These are phyloP conservation scores for Colletotrichum truncatum DNA, from an alignment of 2,329 filamentous ascomycete genomes.

Conservation along the genomic window DNA sequence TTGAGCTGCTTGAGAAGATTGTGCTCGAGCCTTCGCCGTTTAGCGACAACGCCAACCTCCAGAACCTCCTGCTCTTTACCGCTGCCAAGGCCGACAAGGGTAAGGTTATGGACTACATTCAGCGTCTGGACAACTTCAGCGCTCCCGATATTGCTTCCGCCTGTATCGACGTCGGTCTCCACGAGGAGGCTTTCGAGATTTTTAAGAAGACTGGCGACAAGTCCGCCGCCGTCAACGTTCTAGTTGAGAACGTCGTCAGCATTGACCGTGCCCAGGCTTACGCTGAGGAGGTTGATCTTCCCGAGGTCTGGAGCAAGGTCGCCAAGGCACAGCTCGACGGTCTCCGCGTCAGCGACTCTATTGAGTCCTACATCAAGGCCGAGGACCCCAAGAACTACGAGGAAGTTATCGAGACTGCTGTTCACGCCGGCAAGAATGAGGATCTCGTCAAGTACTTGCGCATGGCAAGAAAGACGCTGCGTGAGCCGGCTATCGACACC, in stretches of 20 bases:
- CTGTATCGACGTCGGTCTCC: constrained; percentile 93
- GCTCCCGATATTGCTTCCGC: constrained; percentile 92
- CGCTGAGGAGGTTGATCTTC: constrained; percentile 91
- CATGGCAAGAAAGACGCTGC: constrained; percentile 96
- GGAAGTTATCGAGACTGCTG: constrained; percentile 96
- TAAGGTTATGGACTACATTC: constrained; percentile 95
- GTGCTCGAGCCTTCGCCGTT: constrained; percentile 99
- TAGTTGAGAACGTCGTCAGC: constrained; percentile 96
- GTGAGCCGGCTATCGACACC: constrained; percentile 93
- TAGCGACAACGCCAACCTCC: constrained; percentile 95
- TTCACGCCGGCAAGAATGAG: constrained; percentile 95
- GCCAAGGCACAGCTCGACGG: constrained; percentile 98
- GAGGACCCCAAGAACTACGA: constrained; percentile 91
- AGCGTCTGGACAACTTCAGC: constrained; percentile 88
- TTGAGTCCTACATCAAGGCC: constrained; percentile 97
- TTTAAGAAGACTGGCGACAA: constrained; percentile 98
- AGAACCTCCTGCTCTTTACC: constrained; percentile 96
- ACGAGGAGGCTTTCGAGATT: constrained; percentile 97
- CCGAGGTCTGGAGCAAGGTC: constrained; percentile 98
- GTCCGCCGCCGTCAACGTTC: constrained; percentile 84
- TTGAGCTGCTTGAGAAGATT: constrained; percentile 98
- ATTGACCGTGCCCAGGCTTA: constrained; percentile 97
- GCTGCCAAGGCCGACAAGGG: constrained; percentile 96
- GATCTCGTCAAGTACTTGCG: constrained; percentile 95
- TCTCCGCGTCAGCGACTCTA: constrained; percentile 88